These are phyloP conservation scores for Naegleria lovaniensis DNA, from an alignment of 208 protist genomes.

Conservation along the genomic window DNA sequence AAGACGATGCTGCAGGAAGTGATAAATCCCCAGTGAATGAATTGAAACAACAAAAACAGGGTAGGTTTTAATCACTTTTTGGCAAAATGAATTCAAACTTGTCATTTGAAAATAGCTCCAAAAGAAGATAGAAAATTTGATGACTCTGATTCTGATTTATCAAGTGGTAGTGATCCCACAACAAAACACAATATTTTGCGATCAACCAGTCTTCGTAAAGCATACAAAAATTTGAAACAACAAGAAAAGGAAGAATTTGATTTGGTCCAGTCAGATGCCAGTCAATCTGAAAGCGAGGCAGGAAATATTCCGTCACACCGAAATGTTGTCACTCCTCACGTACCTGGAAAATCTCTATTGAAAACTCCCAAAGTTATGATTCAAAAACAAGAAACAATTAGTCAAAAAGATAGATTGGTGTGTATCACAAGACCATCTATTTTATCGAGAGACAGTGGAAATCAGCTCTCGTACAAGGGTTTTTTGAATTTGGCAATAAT, in stretches of 20 bases:
- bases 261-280: background rate
- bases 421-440: background rate
- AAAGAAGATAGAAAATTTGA: background rate
- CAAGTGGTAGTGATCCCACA: background rate
- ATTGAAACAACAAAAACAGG: too few species aligned
- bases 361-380: background rate
- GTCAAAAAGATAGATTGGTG: background rate
- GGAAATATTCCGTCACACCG: background rate
- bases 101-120: too few species aligned
- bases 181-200: background rate
- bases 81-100: too few species aligned
- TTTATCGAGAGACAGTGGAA: background rate
- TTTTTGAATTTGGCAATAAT: constrained; percentile 31
- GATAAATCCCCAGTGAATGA: too few species aligned
- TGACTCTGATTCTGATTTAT: background rate
- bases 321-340: background rate
- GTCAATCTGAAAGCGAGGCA: constrained; percentile 11
- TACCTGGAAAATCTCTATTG: background rate
- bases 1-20: too few species aligned
- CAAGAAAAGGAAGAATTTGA: constrained; percentile 7
- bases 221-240: constrained; percentile 7
- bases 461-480: background rate
- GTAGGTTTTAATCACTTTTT: too few species aligned
- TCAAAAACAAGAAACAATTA: background rate
- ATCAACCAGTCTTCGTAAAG: background rate